phyloP scores from a whole-genome alignment of 148 eudicot species.

The Fagopyrum tataricum region DNA sequence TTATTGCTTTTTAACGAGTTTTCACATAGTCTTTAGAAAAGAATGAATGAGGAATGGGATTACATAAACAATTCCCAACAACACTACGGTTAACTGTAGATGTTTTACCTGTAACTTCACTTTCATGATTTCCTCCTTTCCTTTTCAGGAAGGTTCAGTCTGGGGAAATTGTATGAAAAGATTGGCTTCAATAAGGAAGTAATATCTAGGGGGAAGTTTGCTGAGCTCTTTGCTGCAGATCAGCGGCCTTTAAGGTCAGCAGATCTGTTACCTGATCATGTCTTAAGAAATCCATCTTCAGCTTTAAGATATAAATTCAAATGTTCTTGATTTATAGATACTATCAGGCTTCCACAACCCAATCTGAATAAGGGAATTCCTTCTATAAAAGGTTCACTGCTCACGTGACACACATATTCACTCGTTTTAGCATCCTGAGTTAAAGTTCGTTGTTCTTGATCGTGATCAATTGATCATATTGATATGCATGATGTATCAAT shows the following conservation, averaged over 20 bases:
- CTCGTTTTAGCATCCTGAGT: background rate
- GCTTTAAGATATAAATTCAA: background rate
- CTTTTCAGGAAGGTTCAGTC: constrained; percentile 59
- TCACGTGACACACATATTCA: background rate
- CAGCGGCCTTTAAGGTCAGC: constrained; percentile 83
- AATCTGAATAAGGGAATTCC: background rate
- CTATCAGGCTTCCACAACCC: background rate
- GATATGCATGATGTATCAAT: background rate
- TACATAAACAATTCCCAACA: background rate
- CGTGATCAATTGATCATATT: background rate
- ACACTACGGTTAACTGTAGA: background rate
- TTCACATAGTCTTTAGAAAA: background rate
- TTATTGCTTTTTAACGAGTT: background rate
- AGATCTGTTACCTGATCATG: background rate
- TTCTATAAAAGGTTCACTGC: background rate
- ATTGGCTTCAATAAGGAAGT: constrained; percentile 92
- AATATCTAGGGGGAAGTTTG: constrained; percentile 80
- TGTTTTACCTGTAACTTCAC: background rate
- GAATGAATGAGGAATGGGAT: background rate
- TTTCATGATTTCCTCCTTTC: background rate
- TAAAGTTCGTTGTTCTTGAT: background rate
- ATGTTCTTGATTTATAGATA: background rate
- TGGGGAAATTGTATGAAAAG: constrained; percentile 73
- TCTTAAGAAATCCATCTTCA: background rate
- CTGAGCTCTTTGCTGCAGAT: constrained; percentile 90